Evolutionary conservation across 1,284 basidiomycete species (phyloP).

Genomic region (Microbotryomycetes sp.): DNA sequence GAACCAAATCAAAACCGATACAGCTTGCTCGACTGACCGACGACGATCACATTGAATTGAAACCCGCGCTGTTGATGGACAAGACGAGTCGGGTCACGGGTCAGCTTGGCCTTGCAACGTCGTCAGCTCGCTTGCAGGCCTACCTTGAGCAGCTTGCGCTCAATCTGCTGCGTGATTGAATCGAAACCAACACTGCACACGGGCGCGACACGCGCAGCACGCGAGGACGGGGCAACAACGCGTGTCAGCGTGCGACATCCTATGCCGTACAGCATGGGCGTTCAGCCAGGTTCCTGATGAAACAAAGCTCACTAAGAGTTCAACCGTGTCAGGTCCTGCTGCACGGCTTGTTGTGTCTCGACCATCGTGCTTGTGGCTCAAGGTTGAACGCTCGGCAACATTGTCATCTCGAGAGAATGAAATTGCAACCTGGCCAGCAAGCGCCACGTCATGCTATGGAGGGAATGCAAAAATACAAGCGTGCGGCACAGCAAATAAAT

Average conservation of each 20-base stretch:
- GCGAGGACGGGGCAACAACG: not conserved
- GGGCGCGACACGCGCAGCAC: not conserved
- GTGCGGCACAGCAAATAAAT: too few relatives aligned
- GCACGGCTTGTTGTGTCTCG: not conserved
- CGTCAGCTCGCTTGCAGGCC: slow-evolving; percentile 61
- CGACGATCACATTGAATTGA: slow-evolving; percentile 97
- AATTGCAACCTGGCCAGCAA: not conserved
- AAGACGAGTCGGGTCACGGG: not conserved
- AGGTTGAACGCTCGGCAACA: too few relatives aligned
- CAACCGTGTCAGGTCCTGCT: slow-evolving; percentile 34
- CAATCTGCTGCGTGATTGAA: slow-evolving; percentile 81
- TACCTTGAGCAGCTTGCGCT: slow-evolving; percentile 97
- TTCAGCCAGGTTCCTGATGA: not conserved
- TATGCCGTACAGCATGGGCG: not conserved
- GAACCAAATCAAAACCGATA: not conserved
- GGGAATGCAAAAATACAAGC: too few relatives aligned
- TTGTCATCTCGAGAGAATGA: too few relatives aligned
- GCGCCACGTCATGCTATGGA: too few relatives aligned
- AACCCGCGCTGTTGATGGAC: slow-evolving; percentile 64
- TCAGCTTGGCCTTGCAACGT: not conserved
- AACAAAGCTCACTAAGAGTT: slow-evolving; percentile 22
- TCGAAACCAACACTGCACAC: slow-evolving; percentile 28
- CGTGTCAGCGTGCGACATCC: not conserved
- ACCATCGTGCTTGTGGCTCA: too few relatives aligned
- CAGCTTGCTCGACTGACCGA: slow-evolving; percentile 54